These are phyloP conservation scores for Saturnispora serradocipensis DNA, from an alignment of 805 yeast species.

Conservation along the genomic window DNA sequence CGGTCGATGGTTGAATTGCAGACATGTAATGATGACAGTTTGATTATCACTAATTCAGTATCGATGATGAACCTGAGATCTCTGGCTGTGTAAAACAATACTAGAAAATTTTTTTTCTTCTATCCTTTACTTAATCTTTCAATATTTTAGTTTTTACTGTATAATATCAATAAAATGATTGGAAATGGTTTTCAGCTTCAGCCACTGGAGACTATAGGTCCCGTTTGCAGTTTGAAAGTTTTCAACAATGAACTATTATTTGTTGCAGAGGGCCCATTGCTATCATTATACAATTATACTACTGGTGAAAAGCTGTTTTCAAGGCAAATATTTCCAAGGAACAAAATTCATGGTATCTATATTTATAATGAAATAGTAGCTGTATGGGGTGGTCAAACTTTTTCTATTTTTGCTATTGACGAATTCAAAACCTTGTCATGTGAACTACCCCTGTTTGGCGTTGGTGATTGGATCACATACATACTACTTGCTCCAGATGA, in stretches of 20 bases:
- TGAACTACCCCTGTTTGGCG: constrained; percentile 35
- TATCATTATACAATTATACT: constrained; percentile 44
- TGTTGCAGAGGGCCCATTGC: constrained; percentile 65
- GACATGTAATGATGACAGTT: background rate
- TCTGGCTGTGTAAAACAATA: background rate
- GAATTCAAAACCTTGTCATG: constrained; percentile 20
- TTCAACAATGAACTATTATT: constrained; percentile 29
- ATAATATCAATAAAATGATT: background rate
- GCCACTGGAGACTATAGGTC: constrained; percentile 43
- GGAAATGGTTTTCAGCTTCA: background rate
- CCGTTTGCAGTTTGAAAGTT: constrained; percentile 56
- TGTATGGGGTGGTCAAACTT: constrained; percentile 67
- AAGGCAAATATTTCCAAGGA: constrained; percentile 48
- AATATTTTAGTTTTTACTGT: background rate
- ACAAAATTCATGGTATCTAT: constrained; percentile 76
- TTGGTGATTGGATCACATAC: constrained; percentile 75
- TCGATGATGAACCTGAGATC: background rate
- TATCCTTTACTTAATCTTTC: background rate
- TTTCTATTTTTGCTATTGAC: constrained; percentile 33
- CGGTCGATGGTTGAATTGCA: constrained; percentile 5
- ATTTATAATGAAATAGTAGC: constrained; percentile 19
- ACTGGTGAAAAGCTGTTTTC: constrained; percentile 27
- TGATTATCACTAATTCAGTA: background rate
- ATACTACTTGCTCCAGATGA: constrained; percentile 38
- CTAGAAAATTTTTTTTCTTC: background rate